These are phyloP conservation scores for Moniliophthora roreri DNA, from an alignment of 1,284 basidiomycete species.

Conservation along the genomic window DNA sequence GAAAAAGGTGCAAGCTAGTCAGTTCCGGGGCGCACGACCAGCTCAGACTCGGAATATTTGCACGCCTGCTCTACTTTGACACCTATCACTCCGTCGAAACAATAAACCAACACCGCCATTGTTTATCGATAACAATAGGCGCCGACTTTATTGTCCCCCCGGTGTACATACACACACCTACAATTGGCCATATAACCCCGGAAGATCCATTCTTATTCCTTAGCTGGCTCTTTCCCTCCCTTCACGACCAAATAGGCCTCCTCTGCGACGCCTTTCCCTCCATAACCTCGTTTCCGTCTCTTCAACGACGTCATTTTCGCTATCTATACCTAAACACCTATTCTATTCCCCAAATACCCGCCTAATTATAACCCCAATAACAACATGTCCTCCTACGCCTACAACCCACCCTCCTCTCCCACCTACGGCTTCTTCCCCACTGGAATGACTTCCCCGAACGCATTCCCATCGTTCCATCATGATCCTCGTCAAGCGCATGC, in stretches of 20 bases:
- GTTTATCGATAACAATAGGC: not conserved
- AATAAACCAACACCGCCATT: not conserved
- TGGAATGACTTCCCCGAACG: slow-evolving; percentile 57
- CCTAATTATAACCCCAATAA: slow-evolving; percentile 14
- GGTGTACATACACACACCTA: not conserved
- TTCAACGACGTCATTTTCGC: not conserved
- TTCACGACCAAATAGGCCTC: not conserved
- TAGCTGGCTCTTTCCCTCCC: slow-evolving; percentile 3
- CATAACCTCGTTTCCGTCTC: not conserved
- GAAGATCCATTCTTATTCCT: not conserved
- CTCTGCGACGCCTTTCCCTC: not conserved
- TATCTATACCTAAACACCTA: slow-evolving; percentile 10
- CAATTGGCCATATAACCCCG: not conserved
- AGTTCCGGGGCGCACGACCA: not conserved
- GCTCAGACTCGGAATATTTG: not conserved
- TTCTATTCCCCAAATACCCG: slow-evolving; percentile 1
- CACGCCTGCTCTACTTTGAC: not conserved
- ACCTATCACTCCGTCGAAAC: not conserved
- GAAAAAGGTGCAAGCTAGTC: too few relatives aligned
- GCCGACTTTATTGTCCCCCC: not conserved
- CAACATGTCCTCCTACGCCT: slow-evolving; percentile 47
- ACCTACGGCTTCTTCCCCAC: slow-evolving; percentile 64
- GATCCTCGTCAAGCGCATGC: slow-evolving; percentile 64
- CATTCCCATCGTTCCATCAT: slow-evolving; percentile 62
- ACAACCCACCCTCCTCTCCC: slow-evolving; percentile 45